Base-by-base conservation (phyloP, 371 early-diverging fungal genomes). In the Neoconidiobolus thromboides region DNA sequence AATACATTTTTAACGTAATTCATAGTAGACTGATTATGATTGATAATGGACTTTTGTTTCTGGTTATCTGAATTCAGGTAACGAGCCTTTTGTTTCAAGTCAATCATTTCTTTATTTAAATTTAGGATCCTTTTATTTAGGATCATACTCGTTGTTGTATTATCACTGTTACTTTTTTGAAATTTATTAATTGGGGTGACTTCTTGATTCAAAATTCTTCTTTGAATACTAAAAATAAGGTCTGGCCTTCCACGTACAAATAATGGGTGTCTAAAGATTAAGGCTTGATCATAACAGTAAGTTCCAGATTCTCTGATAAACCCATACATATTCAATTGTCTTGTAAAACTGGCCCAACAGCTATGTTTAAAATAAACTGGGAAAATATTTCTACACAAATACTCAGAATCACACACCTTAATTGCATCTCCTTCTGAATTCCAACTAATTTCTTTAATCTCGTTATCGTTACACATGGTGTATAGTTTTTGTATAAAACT, bases 321-420 rank as follows among this genome's bases (percentile, higher is more conserved):
- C 10, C 87, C 92, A 63, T 89, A 89, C 87, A 91, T 91, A 64
- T 95, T 95, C 9, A 95, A 76, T 67, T 95, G 96, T 9, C 95
- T 78, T 4, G 93, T 91, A 82, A 95, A 96, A 6, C 86, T 86
- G 36, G 87, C 84, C 62, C 92, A 87, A 67, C 92, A 92, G 69
- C 79, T 82, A 71, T 94, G 93, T 67, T 93, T 94, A 67, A 93
- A 95, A 64, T 81, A 86, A 10, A 78, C 79, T 55, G 90, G 88
- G 50, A 94, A 67, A 10, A 88, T 55, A 40, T 51, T 7, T 36
- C 37, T 38, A n/a, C 52, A 51, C n/a, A 51, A 38, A 14, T 51
- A 38, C 26, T 3, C 37, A 38, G 36, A 26, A 38, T 51, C 52
- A 6, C 14, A 38, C 7, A 51, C 52, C 9, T 51, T 7, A 38